Conservation (phyloP, 345 rosid genomes). For the Salix exigua region DNA sequence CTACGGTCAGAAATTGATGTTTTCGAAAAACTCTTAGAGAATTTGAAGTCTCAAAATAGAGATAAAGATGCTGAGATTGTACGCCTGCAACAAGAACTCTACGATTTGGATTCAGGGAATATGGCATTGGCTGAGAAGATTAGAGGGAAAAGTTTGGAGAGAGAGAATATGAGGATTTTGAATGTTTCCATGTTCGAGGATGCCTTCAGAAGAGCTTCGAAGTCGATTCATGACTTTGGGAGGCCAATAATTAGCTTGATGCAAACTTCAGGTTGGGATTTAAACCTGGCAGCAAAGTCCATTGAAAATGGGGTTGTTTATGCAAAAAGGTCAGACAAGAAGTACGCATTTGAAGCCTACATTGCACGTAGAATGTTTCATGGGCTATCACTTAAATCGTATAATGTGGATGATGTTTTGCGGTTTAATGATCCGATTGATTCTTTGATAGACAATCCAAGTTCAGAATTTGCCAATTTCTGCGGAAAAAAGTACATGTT, state of each 20-base stretch:
- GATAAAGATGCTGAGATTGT: constrained; percentile 39
- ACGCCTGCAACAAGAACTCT: constrained; percentile 26
- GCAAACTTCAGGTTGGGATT: constrained; percentile 62
- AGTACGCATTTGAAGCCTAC: constrained; percentile 63
- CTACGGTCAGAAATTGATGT: constrained; percentile 33
- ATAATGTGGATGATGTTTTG: constrained; percentile 36
- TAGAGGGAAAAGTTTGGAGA: constrained; percentile 22
- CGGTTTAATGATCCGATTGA: constrained; percentile 46
- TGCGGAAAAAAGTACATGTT: constrained; percentile 49
- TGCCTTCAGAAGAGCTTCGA: constrained; percentile 35
- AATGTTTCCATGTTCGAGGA: constrained; percentile 35
- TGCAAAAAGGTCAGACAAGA: constrained; percentile 46
- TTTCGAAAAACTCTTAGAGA: constrained; percentile 36
- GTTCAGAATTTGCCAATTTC: constrained; percentile 47
- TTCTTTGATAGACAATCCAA: constrained; percentile 36
- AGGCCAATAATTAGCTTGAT: constrained; percentile 61
- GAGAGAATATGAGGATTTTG: constrained; percentile 13
- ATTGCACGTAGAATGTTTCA: constrained; percentile 57
- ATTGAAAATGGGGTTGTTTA: constrained; percentile 41
- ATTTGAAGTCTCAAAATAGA: constrained; percentile 33
- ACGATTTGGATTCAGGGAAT: constrained; percentile 32
- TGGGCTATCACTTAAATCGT: constrained; percentile 28
- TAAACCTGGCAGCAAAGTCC: constrained; percentile 44
- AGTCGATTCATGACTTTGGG: constrained; percentile 55
- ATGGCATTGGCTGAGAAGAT: constrained; percentile 31